Evolutionary conservation across 257 asterid genomes (phyloP).

Genomic region (Solanum sejunctum): DNA sequence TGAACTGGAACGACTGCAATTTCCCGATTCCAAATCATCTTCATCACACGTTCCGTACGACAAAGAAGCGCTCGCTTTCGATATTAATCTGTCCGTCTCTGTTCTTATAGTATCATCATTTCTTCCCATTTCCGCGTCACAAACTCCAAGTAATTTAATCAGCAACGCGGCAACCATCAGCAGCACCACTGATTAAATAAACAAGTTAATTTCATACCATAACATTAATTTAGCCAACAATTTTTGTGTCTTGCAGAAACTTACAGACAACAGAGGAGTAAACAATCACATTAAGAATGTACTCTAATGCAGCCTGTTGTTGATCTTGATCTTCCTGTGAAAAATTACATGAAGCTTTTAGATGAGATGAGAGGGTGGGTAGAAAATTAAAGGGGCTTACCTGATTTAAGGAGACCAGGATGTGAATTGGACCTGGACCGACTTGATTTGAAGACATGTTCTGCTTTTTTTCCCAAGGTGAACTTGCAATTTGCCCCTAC

Average conservation of each 20-base stretch:
- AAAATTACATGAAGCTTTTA: background rate
- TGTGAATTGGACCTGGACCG: background rate
- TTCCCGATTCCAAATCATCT: slow-evolving; percentile 30
- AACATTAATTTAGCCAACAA: too few species aligned
- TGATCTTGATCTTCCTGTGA: background rate
- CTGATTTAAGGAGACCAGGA: background rate
- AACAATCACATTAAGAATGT: background rate
- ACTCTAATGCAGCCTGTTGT: slow-evolving; percentile 1
- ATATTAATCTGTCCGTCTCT: slow-evolving; percentile 23
- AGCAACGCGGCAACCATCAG: slow-evolving; percentile 28
- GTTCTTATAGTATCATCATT: background rate
- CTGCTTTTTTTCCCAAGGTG: background rate
- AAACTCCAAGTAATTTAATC: slow-evolving; percentile 21
- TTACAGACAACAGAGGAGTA: slow-evolving; percentile 14
- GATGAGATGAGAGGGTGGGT: background rate
- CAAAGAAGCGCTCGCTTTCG: slow-evolving; percentile 17
- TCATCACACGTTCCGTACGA: slow-evolving; percentile 30
- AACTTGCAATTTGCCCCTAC: background rate
- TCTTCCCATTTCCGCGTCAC: background rate
- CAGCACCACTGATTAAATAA: slow-evolving; percentile 17
- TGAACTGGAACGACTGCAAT: slow-evolving; percentile 8
- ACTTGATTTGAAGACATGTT: background rate
- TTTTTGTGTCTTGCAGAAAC: background rate
- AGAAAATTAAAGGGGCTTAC: background rate
- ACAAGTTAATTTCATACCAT: background rate